Base-by-base conservation (phyloP, 2,329 filamentous ascomycete genomes). In the Domatiomyces globalis region DNA sequence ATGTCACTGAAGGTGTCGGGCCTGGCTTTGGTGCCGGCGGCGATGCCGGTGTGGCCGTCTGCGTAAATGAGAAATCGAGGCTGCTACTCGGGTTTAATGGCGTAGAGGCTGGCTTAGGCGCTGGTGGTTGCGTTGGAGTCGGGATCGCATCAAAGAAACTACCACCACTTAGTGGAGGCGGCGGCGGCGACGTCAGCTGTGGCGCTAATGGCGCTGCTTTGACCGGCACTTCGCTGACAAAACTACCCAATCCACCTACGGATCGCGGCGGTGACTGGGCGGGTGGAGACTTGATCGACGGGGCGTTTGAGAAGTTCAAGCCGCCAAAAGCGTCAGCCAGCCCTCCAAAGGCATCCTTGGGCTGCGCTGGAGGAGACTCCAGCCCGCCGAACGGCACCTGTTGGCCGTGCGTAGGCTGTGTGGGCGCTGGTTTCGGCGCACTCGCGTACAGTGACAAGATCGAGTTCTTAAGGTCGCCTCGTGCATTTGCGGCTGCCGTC, bases 401-500 rank as follows among this genome's bases (percentile, higher is more conserved):
- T 10, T 77, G 74, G 36, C 73, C 72, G 64, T 84, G 81, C 27
- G 73, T 70, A 19, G 69, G 65, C 19, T 68, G 65, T 39, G 71
- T 64, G 51, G 79, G 73, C 60, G 85, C 84, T n/a, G 86, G 81
- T 63, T 87, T 85, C 1, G 88, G 85, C 4, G 80, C 80, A 6
- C 87, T 85, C 9, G 89, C 87, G 65, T 98, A 98, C 15, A 98
- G 77, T 6, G 92, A 98, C 47, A 98, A 71, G 54, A 98, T 98
- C 2, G 90, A 96, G 68, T 95, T 90, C 70, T 98, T 98, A 54
- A 98, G 73, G 65, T 98, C 92, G 2, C 90, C 89, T 55, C 92
- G 78, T 45, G 88, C 94, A 60, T 85, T 82, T 10, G 77, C 76
- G 17, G 73, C 73, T 4, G 76, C 75, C 22, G 63, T 63, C 45